Evolutionary conservation across 1,139 yeast genomes (phyloP).

Genomic region (Scheffersomyces segobiensis): DNA sequence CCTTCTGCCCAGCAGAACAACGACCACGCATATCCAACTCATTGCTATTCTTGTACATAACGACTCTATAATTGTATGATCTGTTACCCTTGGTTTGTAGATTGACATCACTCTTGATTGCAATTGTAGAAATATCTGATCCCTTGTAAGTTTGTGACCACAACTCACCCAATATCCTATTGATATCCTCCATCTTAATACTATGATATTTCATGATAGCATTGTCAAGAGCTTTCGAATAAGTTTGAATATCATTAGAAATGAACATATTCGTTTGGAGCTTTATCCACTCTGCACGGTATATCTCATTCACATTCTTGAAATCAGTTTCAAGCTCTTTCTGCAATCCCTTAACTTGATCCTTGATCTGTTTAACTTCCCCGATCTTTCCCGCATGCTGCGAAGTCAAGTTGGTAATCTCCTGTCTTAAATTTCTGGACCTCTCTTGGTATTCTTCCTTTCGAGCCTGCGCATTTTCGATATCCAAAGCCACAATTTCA

Average conservation of each 20-base stretch:
- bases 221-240: slow-evolving; percentile 82
- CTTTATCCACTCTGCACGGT: slow-evolving; percentile 71
- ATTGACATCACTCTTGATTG: slow-evolving; percentile 79
- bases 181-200: slow-evolving; percentile 90
- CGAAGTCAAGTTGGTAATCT: slow-evolving; percentile 59
- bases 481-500: slow-evolving; percentile 36
- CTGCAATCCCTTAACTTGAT: slow-evolving; percentile 59
- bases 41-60: slow-evolving; percentile 88
- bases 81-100: slow-evolving; percentile 59
- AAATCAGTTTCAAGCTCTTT: slow-evolving; percentile 71
- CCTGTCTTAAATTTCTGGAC: slow-evolving; percentile 53
- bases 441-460: slow-evolving; percentile 64
- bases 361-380: slow-evolving; percentile 79
- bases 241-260: slow-evolving; percentile 81
- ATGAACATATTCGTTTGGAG: slow-evolving; percentile 76
- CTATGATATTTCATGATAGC: slow-evolving; percentile 95
- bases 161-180: slow-evolving; percentile 79
- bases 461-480: slow-evolving; percentile 63
- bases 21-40: slow-evolving; percentile 98
- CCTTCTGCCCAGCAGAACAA: slow-evolving; percentile 98
- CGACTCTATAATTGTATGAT: slow-evolving; percentile 89
- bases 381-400: slow-evolving; percentile 80
- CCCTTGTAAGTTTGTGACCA: slow-evolving; percentile 97
- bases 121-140: slow-evolving; percentile 89
- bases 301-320: slow-evolving; percentile 60